Evolutionary conservation across 495 filamentous ascomycete genomes (phyloP).

Genomic region (Trypethelium eluteriae): DNA sequence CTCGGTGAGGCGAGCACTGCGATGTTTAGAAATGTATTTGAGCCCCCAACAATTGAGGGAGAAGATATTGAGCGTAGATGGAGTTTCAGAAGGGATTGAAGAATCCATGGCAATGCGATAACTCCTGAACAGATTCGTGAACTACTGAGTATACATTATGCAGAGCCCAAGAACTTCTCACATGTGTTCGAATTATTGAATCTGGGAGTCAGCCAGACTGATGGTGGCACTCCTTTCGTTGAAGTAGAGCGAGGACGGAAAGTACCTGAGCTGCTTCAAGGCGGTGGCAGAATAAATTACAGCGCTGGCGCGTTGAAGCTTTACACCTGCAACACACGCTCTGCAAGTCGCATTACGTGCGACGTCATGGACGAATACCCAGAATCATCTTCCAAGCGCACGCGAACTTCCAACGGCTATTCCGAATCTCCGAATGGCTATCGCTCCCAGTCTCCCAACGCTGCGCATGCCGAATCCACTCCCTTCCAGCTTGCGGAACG

Average conservation of each 20-base stretch:
- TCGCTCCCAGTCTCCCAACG: not conserved
- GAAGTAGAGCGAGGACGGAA: not conserved
- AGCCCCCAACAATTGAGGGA: conserved; percentile 96
- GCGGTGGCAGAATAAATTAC: conserved; percentile 9
- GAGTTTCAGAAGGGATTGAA: not conserved
- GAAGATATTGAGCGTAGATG: conserved; percentile 53
- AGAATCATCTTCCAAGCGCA: conserved; percentile 4
- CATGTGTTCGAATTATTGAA: no score
- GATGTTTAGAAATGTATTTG: conserved; percentile 74
- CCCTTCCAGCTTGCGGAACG: conserved; percentile 7
- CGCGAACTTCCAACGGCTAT: conserved; percentile 11
- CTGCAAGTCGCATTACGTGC: not conserved
- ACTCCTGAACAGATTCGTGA: not conserved
- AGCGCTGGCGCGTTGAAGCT: not conserved
- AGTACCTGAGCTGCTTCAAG: not conserved
- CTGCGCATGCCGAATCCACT: not conserved
- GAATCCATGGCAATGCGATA: not conserved
- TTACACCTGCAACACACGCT: not conserved
- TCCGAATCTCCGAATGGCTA: conserved; percentile 3
- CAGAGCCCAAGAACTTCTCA: no score
- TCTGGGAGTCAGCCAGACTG: no score
- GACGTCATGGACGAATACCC: conserved; percentile 3
- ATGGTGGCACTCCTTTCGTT: not conserved
- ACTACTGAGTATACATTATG: no score
- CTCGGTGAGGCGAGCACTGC: conserved; percentile 69